phyloP scores from a whole-genome alignment of 768 basidiomycete genomes.

The Boletus rex-veris region DNA sequence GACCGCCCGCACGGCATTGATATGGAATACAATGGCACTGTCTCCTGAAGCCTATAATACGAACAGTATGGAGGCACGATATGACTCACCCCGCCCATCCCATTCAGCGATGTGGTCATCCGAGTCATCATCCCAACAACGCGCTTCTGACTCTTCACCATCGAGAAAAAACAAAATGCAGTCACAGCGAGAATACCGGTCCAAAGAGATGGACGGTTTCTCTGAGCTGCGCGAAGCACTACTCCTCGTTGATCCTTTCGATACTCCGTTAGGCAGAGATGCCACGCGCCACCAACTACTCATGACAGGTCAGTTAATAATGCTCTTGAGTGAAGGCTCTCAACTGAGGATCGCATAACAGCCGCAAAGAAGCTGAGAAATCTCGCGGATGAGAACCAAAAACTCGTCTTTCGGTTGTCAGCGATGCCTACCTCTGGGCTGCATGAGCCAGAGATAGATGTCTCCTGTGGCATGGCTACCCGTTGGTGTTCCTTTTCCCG shows the following conservation, averaged over 20 bases:
- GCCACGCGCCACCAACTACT: constrained; percentile 31
- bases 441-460: background rate
- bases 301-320: constrained; percentile 17
- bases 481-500: constrained; percentile 11
- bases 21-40: background rate
- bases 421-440: background rate
- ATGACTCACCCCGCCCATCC: constrained; percentile 12
- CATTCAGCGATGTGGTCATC: constrained; percentile 13
- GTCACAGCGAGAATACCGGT: constrained; percentile 30
- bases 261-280: constrained; percentile 21
- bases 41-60: constrained; percentile 14
- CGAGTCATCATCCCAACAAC: constrained; percentile 11
- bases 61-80: background rate
- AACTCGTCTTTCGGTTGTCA: constrained; percentile 13
- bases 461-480: background rate
- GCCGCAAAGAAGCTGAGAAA: constrained; percentile 50
- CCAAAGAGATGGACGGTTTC: constrained; percentile 31
- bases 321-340: background rate
- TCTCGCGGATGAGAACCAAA: constrained; percentile 25
- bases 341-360: constrained; percentile 5
- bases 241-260: constrained; percentile 24
- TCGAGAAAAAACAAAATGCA: constrained; percentile 22
- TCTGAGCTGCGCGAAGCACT: constrained; percentile 27
- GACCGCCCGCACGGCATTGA: background rate
- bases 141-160: constrained; percentile 2